Base-by-base conservation (phyloP, 345 rosid genomes). In the Rhodamnia argentea region DNA sequence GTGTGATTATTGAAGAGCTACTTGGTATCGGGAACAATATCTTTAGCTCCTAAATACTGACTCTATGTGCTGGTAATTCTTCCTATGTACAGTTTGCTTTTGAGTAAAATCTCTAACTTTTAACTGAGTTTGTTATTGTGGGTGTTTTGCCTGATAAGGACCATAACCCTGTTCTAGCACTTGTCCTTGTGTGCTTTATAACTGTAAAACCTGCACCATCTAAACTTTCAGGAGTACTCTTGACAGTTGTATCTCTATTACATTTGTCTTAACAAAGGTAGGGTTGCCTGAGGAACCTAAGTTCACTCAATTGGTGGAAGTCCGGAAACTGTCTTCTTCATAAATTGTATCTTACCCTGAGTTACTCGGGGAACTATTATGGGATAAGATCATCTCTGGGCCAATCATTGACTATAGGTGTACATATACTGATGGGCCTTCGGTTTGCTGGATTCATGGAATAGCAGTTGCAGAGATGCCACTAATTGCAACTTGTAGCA, bases 391-490 rank as follows among this genome's bases (percentile, higher is more conserved):
- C 55, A 55, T 55, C 58, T 20, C 58, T 55, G 26, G 58, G 58
- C 58, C 1, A 24, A 22, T 20, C 58, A 22, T 47, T 47, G 50
- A 55, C 58, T 55, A 32, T 40, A 64, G 76, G 44, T 64, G 76
- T 64, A 32, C 44, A 32, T 64, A 16, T 32, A 29, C 23, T 64
- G 12, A 64, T 64, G 32, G 32, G 44, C 23, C 44, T 64, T 64
- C 10, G 44, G 76, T 64, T 64, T 32, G 83, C 90, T 95, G 99
- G 92, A 92, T 95, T 84, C 98, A 97, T 91, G 99, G 98, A 86
- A 89, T 87, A 83, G 85, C 91, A 55, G 90, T 97, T 86, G 99
- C 99, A 47, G 99, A 97, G 94, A 95, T 97, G 99, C 99, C 98
- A 87, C 94, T 96, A 47, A 93, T 95, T 90, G 98, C 98, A 89